Evolutionary conservation across 768 basidiomycete genomes (phyloP), one percentile per base, ranked within the genome.

Genomic region (Lentinula detonsa): DNA sequence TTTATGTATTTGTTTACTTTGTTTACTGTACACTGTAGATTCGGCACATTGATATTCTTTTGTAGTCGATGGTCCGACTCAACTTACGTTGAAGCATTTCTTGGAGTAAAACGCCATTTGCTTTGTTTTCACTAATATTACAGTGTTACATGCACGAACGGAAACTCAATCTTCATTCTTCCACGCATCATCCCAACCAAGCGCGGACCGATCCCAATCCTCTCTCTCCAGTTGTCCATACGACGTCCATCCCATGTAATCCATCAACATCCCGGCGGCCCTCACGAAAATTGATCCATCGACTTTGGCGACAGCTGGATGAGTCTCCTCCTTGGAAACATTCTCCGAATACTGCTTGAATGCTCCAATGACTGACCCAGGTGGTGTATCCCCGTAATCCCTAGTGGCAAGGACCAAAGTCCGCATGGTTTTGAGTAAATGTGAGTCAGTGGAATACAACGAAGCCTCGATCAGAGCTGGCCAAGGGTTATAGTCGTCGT

Each of bases 151-250:
- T 13, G 5, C 7, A 39, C 37, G 2, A 39, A 39, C 28, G 28
- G 28, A 28, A 28, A 8, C 13, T 65, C 54, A 70, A 66, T 78
- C 72, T 21, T 66, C 67, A 33, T 66, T 59, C 49, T 75, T 75
- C 85, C 85, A 86, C 10, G 84, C 81, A 8, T 77, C 83, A 60
- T 85, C 82, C 83, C 84, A 86, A 0, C 84, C 85, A 43, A 85
- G 70, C 3, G 76, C 84, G 67, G 80, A 83, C 33, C 77, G 62
- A 69, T 86, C 85, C 86, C 86, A 86, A 37, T 65, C 60, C 1
- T 66, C 45, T 16, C 80, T 78, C 43, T 71, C 76, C 45, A 70
- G 62, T 68, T 86, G 78, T 3, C 85, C 85, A 70, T 80, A 72
- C 7, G 73, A 67, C 1, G 80, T 78, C 85, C 84, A 86, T 0